Evolutionary conservation across 768 basidiomycete species (phyloP).

Genomic region (Tylopilus vinaceipallidus): DNA sequence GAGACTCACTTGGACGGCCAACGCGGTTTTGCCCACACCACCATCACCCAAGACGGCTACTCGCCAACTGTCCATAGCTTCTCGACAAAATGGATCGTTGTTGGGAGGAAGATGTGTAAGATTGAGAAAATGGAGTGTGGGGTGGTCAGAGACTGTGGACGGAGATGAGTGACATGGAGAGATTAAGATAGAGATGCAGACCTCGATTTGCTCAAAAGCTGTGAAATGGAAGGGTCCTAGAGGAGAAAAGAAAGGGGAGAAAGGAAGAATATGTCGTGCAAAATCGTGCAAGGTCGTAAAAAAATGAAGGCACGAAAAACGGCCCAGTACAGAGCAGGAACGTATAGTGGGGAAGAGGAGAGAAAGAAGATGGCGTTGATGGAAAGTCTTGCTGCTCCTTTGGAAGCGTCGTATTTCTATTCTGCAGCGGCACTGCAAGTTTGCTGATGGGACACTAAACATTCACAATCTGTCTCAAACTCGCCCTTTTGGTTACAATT

Average conservation of each 20-base stretch:
- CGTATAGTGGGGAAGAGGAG: conserved; percentile 21
- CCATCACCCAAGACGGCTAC: conserved; percentile 95
- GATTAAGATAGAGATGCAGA: conserved; percentile 24
- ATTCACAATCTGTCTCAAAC: conserved; percentile 6
- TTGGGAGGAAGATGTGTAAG: conserved; percentile 21
- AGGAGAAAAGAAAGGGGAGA: conserved; percentile 40
- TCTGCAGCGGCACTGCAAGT: conserved; percentile 27
- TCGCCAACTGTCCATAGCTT: conserved; percentile 90
- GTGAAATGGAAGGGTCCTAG: conserved; percentile 24
- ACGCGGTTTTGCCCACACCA: conserved; percentile 95
- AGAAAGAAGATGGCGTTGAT: conserved; percentile 35
- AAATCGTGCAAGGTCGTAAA: conserved; percentile 66
- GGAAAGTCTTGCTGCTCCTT: conserved; percentile 29
- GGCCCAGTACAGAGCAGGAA: conserved; percentile 28
- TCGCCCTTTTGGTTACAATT: conserved; percentile 18
- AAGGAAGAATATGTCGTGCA: conserved; percentile 58
- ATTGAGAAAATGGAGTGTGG: conserved; percentile 29
- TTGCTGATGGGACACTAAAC: conserved; percentile 20
- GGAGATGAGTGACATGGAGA: conserved; percentile 18
- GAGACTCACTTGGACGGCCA: conserved; percentile 83
- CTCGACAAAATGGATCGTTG: conserved; percentile 13
- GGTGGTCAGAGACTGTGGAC: conserved; percentile 15
- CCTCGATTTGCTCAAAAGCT: conserved; percentile 33
- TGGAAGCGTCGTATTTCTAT: conserved; percentile 35
- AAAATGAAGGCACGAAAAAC: conserved; percentile 37